Evolutionary conservation across 2,329 filamentous ascomycete species (phyloP), one percentile per base, ranked within the genome.

Genomic region (Venturia pyrina): DNA sequence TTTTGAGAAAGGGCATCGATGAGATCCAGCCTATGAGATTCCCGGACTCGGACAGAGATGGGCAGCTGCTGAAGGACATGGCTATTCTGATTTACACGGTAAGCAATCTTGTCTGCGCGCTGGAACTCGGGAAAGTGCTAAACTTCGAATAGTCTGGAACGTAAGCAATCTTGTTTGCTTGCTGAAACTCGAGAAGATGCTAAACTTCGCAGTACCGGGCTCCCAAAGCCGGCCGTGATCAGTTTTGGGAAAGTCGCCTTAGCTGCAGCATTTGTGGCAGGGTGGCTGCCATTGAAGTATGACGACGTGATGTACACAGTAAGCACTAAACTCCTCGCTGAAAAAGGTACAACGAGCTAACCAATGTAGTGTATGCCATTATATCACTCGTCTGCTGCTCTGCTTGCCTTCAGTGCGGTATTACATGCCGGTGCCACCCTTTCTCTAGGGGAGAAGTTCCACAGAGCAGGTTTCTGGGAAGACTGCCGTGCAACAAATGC

Each of bases 301-400:
- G 79, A 80, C 1, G 91, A 96, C 72, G 81, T 89, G 43, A 87
- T 91, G 72, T 93, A 91, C 73, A 93, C 90, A 15, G 87, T 88
- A 81, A 73, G 80, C 28, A 37, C 40, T 46, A 7, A 10, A 28
- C n/a, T 32, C 15, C 56, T 28, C 19, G 21, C 56, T 59, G 68
- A 63, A 66, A 34, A 40, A 57, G 6, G 10, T 19, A 28, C 37
- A 43, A 5, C 24, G 19, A 48, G 28, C 62, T 69, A 44, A 74
- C 68, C 66, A 72, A 64, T 13, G 6, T 67, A 90, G 87, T 88
- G 88, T 66, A 96, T 96, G 90, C 92, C 92, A 0, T 81, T 96
- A 7, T 96, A 96, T 73, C 92, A 96, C 78, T 88, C 89, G 50
- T 91, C 91, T 0, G 92, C 89, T 15, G 79, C 85, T 5, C 70